These are phyloP conservation scores for Collariella sp. DNA, from an alignment of 495 filamentous ascomycete species.

Conservation along the genomic window DNA sequence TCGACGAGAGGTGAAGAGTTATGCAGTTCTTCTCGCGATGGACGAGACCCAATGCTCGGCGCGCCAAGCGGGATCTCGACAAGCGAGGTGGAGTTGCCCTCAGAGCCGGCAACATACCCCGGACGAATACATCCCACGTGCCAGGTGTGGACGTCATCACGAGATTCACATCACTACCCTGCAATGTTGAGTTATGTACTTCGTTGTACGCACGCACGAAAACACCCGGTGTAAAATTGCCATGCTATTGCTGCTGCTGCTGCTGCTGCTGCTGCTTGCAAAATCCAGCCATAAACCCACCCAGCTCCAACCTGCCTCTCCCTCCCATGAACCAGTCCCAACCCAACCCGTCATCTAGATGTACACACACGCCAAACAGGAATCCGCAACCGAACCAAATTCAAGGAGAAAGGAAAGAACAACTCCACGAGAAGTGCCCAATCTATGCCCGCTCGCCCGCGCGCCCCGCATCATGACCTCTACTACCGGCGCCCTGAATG, in stretches of 20 bases:
- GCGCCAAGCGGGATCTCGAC: conserved; percentile 4
- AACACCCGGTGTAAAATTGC: too few species aligned
- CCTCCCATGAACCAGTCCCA: neutral
- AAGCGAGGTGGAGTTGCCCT: neutral
- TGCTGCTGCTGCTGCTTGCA: too few species aligned
- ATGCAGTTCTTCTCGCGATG: neutral
- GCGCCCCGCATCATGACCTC: neutral
- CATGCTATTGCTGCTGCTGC: too few species aligned
- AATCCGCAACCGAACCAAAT: neutral
- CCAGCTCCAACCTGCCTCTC: too few species aligned
- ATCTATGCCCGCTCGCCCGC: conserved; percentile 5
- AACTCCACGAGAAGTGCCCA: conserved; percentile 7
- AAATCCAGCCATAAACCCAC: too few species aligned
- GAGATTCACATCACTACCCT: neutral
- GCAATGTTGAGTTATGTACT: too few species aligned
- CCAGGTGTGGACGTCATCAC: neutral
- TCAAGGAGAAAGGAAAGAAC: neutral
- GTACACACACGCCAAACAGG: neutral
- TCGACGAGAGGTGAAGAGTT: neutral
- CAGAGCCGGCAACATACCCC: neutral
- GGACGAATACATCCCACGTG: neutral
- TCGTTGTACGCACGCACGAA: too few species aligned
- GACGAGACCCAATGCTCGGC: neutral
- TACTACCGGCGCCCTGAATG: conserved; percentile 1
- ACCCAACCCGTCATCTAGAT: neutral